Evolutionary conservation across 2,329 filamentous ascomycete genomes (phyloP), one percentile per base, ranked within the genome.

Genomic region (Penicillium sclerotigenum): DNA sequence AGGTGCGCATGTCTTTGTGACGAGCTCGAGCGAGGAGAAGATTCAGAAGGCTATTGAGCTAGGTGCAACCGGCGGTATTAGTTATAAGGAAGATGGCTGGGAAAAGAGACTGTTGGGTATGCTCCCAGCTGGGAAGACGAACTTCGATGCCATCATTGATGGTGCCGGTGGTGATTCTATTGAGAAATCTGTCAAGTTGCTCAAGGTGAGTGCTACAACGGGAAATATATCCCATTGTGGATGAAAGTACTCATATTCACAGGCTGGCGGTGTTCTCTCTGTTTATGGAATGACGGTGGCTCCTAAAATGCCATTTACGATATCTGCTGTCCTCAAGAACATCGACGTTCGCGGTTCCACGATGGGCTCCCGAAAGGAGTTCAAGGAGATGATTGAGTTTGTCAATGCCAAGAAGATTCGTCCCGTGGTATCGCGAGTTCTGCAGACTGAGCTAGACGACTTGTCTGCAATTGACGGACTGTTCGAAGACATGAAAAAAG

Each of bases 281-380:
- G 80, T 87, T 63, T 97, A 97, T 71, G 93, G 94, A 58, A 97
- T 97, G 93, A 97, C 93, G 0, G 78, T 89, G 2, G 79, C 81
- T 0, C 92, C 93, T 1, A 90, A 88, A 76, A 93, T 96, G 87
- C 85, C 90, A 49, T 97, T 90, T 82, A 68, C 84, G 13, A 96
- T 97, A 89, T 75, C 80, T 58, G 91, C 91, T 0, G 88, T 94
- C 14, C 75, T 97, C 58, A 89, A 87, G 73, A 96, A 97, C 68
- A 83, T 97, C 51, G 93, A 97, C 64, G 81, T 97, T 28, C 83
- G 83, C 47, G 93, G 94, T 18, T 87, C 84, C 14, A 97, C 92
- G 0, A 96, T 97, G 92, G 93, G 93, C 0, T 96, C 90, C 28
- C 82, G 89, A 42, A 86, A 84, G 68, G 94, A 97, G 75, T 97